A percentile compares a stretch with the other conserved stretches of the same genome.
Evolutionary conservation across 208 protist species (phyloP).

Genomic region (Crithidia thermophila): DNA sequence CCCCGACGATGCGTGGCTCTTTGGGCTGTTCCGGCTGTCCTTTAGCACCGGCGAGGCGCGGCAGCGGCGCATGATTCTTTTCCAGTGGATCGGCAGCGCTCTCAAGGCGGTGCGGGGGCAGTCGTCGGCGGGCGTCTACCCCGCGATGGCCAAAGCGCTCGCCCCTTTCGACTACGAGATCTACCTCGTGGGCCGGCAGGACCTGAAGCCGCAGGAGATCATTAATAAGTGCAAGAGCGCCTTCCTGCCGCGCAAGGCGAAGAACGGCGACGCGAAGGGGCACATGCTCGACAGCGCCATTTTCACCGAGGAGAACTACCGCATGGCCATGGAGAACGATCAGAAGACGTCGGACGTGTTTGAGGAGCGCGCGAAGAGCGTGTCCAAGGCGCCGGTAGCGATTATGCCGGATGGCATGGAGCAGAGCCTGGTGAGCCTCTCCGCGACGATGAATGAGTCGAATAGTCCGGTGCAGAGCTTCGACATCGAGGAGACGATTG

Average conservation of each 20-base stretch:
- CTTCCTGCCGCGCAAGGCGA: slow-evolving; percentile 32
- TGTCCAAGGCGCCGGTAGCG: slow-evolving; percentile 3
- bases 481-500: slow-evolving; percentile 61
- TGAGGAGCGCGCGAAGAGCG: slow-evolving; percentile 2
- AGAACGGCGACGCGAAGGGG: slow-evolving; percentile 6
- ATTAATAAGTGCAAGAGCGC: slow-evolving; percentile 75
- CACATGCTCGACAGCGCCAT: slow-evolving; percentile 21
- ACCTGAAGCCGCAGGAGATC: slow-evolving; percentile 68
- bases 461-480: slow-evolving; percentile 27
- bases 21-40: slow-evolving; percentile 80
- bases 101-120: slow-evolving; percentile 45
- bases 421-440: slow-evolving; percentile 27
- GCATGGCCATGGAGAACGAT: slow-evolving; percentile 40
- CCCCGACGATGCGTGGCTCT: slow-evolving; percentile 74
- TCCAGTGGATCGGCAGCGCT: slow-evolving; percentile 86
- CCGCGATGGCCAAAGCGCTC: slow-evolving; percentile 63
- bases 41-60: slow-evolving; percentile 47
- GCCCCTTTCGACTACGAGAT: slow-evolving; percentile 74
- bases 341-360: slow-evolving; percentile 12
- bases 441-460: neutral
- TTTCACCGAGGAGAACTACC: slow-evolving; percentile 69
- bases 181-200: slow-evolving; percentile 66
- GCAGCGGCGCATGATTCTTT: slow-evolving; percentile 68
- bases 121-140: slow-evolving; percentile 44
- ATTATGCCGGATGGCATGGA: slow-evolving; percentile 28